Base-by-base conservation (phyloP, 1,284 basidiomycete genomes). In the Trametes sp. region DNA sequence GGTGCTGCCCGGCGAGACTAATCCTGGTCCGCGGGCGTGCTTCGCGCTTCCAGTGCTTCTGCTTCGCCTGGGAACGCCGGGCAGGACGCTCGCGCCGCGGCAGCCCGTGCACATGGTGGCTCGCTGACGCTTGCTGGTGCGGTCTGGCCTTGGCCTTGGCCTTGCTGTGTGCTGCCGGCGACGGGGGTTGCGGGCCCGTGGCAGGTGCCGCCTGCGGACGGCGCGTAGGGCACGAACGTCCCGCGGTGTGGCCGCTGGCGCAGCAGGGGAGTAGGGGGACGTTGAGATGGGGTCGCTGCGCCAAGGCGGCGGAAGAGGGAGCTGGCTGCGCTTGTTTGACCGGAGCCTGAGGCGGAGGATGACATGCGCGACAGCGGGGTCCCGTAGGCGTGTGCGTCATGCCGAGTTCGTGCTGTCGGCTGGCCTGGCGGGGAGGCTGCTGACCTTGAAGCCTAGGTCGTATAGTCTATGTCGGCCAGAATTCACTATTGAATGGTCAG, bases 11-110 rank as follows among this genome's bases (percentile, higher is more conserved):
- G 51, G 57, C 26, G 42, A 59, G 57, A 59, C 57, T 59, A 59
- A 59, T 53, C 57, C 31, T 59, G 57, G 57, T 59, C 57, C 57
- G 57, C 57, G 57, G 57, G 49, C 38, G 38, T 59, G 57, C 50
- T 59, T 48, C 57, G 41, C 41, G 49, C 57, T n/a, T n/a, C n/a
- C n/a, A n/a, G n/a, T n/a, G n/a, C n/a, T n/a, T n/a, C n/a, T n/a
- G n/a, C n/a, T 58, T 58, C 57, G 49, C 57, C 45, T 58, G 57
- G 57, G 57, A 58, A 36, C 45, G 33, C 33, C 41, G 29, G 45
- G 31, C 3, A 19, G 14, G 11, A 14, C 36, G 36, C 14, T 6
- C 16, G 38, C 14, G 6, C 3, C 16, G 19, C 16, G 16, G 14
- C 38, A 6, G 4, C 38, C 35, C 35, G 9, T 36, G 35, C 35